phyloP scores from a whole-genome alignment of 2,329 filamentous ascomycete genomes.

The Boeremia lycopersici region DNA sequence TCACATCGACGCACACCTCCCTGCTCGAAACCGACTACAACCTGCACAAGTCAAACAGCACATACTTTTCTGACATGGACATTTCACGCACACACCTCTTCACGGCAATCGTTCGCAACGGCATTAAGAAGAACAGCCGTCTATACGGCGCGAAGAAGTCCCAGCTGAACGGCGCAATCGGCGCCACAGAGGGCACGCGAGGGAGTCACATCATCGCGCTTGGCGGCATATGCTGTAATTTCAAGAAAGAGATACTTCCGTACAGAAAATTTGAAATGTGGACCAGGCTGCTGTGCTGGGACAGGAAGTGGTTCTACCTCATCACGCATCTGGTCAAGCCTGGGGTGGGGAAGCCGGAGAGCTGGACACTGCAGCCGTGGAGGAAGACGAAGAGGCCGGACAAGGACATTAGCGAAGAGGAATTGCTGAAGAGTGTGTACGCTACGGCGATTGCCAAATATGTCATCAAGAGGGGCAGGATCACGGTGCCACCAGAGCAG shows the following conservation, averaged over 20 bases:
- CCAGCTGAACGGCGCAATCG: slow-evolving; percentile 21
- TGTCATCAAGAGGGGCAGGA: slow-evolving; percentile 61
- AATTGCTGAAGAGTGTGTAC: slow-evolving; percentile 53
- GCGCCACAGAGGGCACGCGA: slow-evolving; percentile 26
- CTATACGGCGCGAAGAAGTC: slow-evolving; percentile 29
- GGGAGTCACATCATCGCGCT: slow-evolving; percentile 50
- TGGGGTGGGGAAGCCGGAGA: slow-evolving; percentile 49
- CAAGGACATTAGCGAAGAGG: slow-evolving; percentile 36
- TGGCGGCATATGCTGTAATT: slow-evolving; percentile 55
- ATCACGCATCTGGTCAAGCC: slow-evolving; percentile 56
- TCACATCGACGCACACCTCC: slow-evolving; percentile 69
- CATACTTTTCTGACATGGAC: slow-evolving; percentile 88
- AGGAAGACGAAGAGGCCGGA: slow-evolving; percentile 8
- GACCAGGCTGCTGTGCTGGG: slow-evolving; percentile 56
- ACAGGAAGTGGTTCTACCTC: slow-evolving; percentile 58
- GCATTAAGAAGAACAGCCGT: slow-evolving; percentile 45
- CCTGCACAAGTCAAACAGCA: slow-evolving; percentile 80
- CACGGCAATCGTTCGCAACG: slow-evolving; percentile 57
- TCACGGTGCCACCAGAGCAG: slow-evolving; percentile 83
- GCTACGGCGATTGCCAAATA: slow-evolving; percentile 58
- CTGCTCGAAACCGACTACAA: slow-evolving; percentile 86
- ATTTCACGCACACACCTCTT: slow-evolving; percentile 81
- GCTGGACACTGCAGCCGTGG: slow-evolving; percentile 56
- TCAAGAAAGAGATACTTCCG: slow-evolving; percentile 55
- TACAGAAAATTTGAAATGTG: slow-evolving; percentile 55